Base-by-base conservation (phyloP, 805 yeast species). In the Candida nonsorbophila region DNA sequence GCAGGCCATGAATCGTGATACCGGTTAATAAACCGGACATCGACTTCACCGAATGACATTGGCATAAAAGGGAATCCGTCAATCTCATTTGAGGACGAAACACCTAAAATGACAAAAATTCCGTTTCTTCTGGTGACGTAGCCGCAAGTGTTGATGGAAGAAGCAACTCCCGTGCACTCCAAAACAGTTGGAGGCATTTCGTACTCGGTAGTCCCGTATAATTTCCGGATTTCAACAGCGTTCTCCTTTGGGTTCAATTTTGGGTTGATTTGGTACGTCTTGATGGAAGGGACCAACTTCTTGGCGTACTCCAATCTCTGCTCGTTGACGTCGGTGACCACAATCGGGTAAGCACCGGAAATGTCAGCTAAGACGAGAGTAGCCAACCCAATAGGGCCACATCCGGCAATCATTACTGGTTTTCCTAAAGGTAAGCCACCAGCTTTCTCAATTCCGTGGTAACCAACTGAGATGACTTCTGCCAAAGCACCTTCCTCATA, bases 341-440 rank as follows among this genome's bases (percentile, higher is more conserved):
- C 45, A 24, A 50, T 38, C 11, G 49, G 49, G 27, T 26, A 37
- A 7, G 51, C 51, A 5, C 55, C 55, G 3, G 47, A 36, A 16
- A 38, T 39, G 16, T 41, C 42, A 13, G 53, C 51, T 14, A 48
- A 31, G 11, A 39, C 27, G 24, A 44, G 34, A 10, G 50, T 41
- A n/a, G 42, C 47, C 28, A 49, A 44, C 14, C 55, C 55, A 28
- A 50, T 49, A n/a, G 55, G 55, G 13, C 55, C 55, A 20, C 50
- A 45, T 3, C 55, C 55, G 10, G 47, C 47, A 32, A 50, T 38
- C 36, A 49, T 31, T 15, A 36, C 38, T 10, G 50, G 41, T 30
- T 43, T 34, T 25, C 53, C 40, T 32, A 41, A 25, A 3, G 43
- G 43, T 30, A 41, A 24, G 24, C 39, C 33, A 28, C 39, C 32